Base-by-base conservation (phyloP, 169 alveolate genomes). In the Theileria parva region DNA sequence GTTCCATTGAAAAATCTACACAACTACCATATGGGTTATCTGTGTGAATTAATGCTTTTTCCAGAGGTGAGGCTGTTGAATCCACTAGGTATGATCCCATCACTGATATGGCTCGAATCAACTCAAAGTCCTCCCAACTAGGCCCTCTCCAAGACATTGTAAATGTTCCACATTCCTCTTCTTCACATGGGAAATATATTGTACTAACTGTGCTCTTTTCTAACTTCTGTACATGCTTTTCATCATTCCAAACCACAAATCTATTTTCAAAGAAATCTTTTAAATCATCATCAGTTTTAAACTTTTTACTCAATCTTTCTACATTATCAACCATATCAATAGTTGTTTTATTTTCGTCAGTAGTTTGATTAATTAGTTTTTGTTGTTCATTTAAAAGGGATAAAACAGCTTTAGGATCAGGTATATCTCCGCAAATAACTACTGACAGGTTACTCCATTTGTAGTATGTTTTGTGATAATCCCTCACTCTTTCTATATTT, bases 141-240 rank as follows among this genome's bases (percentile, higher is more conserved):
- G 93, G 91, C 7, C 94, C 94, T 63, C 94, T 81, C 94, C 94
- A 89, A 11, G 91, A 85, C 51, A 89, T 53, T 17, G 83, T 83
- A 50, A 79, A 80, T 19, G 69, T 77, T 0, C 94, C 94, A 57
- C 65, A 65, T 50, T 89, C 88, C 74, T 86, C 88, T 39, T 86
- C 88, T 30, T 89, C 91, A 30, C 90, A 78, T 21, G 94, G 94
- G 63, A 84, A 89, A 30, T 50, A 61, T 19, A 84, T 80, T n/a
- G 88, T 79, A 13, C 71, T 34, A 12, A 59, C 48, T 19, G 65
- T 12, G 0, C 87, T 70, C 19, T 79, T 74, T 17, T 3, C 28
- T 64, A 81, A 28, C 63, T 80, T 77, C 53, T 79, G 86, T 5
- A 70, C 69, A 59, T 86, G 83, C 28, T 50, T 78, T 23, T 64